Evolutionary conservation across 441 rosid species (phyloP), one percentile per base, ranked within the genome.

Genomic region (Melastoma candidum): DNA sequence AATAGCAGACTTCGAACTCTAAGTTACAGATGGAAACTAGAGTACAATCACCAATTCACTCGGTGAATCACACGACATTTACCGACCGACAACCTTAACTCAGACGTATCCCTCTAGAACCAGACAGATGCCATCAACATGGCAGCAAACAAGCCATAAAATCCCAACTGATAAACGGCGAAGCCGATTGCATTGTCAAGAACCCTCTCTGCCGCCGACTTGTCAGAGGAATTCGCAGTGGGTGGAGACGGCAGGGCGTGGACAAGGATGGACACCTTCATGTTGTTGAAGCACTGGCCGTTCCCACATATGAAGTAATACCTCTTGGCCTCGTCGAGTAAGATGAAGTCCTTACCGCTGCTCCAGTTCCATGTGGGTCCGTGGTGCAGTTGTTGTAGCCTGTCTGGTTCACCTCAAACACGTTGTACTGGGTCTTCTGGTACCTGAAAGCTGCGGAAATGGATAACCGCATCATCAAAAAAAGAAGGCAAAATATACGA

Each of bases 311-410:
- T 82, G 74, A 82, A 85, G 77, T 68, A 82, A 51, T 80, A 85
- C 51, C 86, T 73, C 72, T 76, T 73, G 63, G 94, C 52, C 65
- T 76, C 51, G 60, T 73, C 17, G 14, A 84, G 84, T 49, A 12
- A 73, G 48, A 84, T 70, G 63, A 84, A 84, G 58, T 84, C 94
- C 63, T 82, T 82, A 66, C 89, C 94, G 29, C 86, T 77, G 58
- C 70, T 85, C 89, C 88, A 79, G 53, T 81, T 79, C 41, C 88
- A 81, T 2, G 53, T 2, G 1, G 86, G 3, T 80, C 86, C 8
- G 82, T 85, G 17, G 89, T 80, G 74, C 94, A 84, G 75, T 82
- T 82, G 71, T 80, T 83, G 63, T 84, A 84, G 3, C 94, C 88
- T 9, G 79, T 84, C 61, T 78, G 76, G 74, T 84, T 84, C 79